These are phyloP conservation scores for Amylocystis lapponica DNA, from an alignment of 768 basidiomycete genomes.

Conservation along the genomic window DNA sequence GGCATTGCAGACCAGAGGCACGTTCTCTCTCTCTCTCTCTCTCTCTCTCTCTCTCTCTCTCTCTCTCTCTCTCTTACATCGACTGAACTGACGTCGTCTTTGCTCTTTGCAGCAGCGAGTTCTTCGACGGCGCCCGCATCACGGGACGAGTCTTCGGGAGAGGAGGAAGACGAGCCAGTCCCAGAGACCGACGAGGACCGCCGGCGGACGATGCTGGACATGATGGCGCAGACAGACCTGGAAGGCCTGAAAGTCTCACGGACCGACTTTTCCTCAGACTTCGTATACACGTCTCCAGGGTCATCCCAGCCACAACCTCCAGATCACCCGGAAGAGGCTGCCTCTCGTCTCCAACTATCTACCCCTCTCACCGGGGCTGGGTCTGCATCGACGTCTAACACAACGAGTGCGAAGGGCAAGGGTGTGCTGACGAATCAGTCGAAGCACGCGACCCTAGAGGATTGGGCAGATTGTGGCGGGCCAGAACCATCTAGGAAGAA, in stretches of 20 bases:
- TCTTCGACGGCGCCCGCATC: constrained; percentile 2
- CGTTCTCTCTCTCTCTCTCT: constrained; percentile 5
- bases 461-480: background rate
- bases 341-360: constrained; percentile 8
- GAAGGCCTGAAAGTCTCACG: constrained; percentile 37
- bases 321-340: constrained; percentile 2
- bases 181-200: constrained; percentile 42
- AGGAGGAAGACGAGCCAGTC: constrained; percentile 6
- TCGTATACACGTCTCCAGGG: constrained; percentile 29
- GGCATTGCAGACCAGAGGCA: constrained; percentile 36
- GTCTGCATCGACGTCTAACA: background rate
- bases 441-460: background rate
- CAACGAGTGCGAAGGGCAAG: background rate
- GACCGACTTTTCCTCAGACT: constrained; percentile 45
- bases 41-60: too few species aligned
- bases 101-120: constrained; percentile 3
- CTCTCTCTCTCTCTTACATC: background rate
- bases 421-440: background rate
- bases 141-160: background rate
- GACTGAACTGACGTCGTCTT: background rate
- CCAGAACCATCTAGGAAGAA: background rate
- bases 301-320: background rate
- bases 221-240: constrained; percentile 39
- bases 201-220: constrained; percentile 44
- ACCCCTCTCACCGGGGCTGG: background rate